Evolutionary conservation across 305 asterid genomes (phyloP).

Genomic region (Ajuga reptans): DNA sequence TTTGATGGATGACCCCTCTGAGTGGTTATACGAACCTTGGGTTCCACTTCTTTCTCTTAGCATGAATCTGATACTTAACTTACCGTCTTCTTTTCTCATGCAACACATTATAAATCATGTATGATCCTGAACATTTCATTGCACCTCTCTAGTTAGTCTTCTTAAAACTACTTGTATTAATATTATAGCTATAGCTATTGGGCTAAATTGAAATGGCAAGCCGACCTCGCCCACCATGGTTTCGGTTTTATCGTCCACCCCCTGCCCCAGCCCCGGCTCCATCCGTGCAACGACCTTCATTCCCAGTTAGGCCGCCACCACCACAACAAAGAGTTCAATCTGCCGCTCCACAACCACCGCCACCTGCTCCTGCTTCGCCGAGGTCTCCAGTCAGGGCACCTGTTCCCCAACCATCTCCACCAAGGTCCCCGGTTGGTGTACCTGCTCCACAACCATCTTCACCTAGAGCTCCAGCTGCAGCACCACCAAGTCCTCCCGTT

Average conservation of each 20-base stretch:
- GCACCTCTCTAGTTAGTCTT: not conserved
- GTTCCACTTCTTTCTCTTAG: not conserved
- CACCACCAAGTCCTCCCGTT: slow-evolving; percentile 8
- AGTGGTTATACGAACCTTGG: slow-evolving; percentile 33
- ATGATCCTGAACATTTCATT: not conserved
- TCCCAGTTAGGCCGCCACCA: slow-evolving; percentile 31
- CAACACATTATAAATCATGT: slow-evolving; percentile 12
- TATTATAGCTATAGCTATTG: too few species aligned
- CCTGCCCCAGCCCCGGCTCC: slow-evolving; percentile 20
- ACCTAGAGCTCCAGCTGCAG: not conserved
- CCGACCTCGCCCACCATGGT: slow-evolving; percentile 42
- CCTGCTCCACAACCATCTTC: not conserved
- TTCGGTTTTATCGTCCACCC: slow-evolving; percentile 19
- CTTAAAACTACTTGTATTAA: not conserved
- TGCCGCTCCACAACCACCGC: not conserved
- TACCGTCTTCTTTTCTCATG: not conserved
- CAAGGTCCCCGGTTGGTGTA: not conserved
- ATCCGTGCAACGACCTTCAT: slow-evolving; percentile 11
- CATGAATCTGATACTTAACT: slow-evolving; percentile 45
- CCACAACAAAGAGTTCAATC: not conserved
- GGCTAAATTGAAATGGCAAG: slow-evolving; percentile 18
- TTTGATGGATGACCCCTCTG: slow-evolving; percentile 4
- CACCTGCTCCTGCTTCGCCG: not conserved
- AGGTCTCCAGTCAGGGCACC: not conserved
- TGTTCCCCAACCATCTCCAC: slow-evolving; percentile 11